These are phyloP conservation scores for Neurospora crassa DNA, from an alignment of 2,329 filamentous ascomycete genomes.

Conservation along the genomic window DNA sequence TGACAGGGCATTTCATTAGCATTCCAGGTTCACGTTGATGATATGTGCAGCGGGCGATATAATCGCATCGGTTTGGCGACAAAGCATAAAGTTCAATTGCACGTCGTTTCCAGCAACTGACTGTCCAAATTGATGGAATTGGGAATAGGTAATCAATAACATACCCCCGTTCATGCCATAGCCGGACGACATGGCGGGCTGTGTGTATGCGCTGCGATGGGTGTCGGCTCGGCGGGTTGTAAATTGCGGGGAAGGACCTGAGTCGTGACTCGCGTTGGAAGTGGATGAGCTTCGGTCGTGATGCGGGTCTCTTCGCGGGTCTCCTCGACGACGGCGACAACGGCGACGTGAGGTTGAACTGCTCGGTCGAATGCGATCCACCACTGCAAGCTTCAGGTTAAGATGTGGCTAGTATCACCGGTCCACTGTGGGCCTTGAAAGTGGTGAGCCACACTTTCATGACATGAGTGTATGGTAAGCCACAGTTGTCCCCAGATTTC, in stretches of 20 bases:
- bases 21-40: not conserved
- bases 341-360: not conserved
- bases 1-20: not conserved
- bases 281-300: conserved; percentile 8
- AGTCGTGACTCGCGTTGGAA: conserved; percentile 12
- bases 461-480: not conserved
- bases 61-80: not conserved
- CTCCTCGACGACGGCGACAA: not conserved
- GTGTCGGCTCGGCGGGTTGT: conserved; percentile 4
- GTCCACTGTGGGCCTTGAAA: not conserved
- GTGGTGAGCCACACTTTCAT: not conserved
- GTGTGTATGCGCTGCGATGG: conserved; percentile 1
- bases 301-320: conserved; percentile 9
- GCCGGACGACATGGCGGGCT: conserved; percentile 61
- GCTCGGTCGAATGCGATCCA: not conserved
- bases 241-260: conserved; percentile 10
- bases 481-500: not conserved
- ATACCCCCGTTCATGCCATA: conserved; percentile 73
- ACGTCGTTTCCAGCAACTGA: not conserved
- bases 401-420: not conserved
- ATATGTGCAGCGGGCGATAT: not conserved
- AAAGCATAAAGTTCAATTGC: not conserved
- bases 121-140: conserved; percentile 6
- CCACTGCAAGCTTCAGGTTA: not conserved
- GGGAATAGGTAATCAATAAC: conserved; percentile 22